Percentiles rank a stretch among this genome's conserved stretches.
Evolutionary conservation across 805 yeast genomes (phyloP).

Genomic region (Candida chauliodis): DNA sequence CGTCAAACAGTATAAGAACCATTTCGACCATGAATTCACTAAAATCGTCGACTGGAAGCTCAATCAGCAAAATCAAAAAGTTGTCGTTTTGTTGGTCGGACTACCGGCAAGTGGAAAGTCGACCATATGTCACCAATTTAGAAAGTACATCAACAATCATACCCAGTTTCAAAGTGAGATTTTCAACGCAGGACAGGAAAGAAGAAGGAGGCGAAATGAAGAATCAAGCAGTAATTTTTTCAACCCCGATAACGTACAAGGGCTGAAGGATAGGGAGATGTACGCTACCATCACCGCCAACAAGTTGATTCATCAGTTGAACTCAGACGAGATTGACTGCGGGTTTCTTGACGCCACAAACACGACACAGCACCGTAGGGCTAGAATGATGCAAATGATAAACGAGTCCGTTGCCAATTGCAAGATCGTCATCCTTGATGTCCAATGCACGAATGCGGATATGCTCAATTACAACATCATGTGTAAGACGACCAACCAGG

Average conservation of each 20-base stretch:
- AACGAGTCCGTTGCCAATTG: conserved; percentile 15
- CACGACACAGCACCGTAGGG: conserved; percentile 33
- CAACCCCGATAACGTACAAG: conserved; percentile 31
- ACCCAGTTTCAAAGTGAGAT: conserved; percentile 24
- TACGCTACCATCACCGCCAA: conserved; percentile 34
- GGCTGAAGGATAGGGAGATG: conserved; percentile 29
- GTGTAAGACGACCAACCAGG: conserved; percentile 60
- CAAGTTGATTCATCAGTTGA: conserved; percentile 28
- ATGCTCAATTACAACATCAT: conserved; percentile 59
- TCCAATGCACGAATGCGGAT: conserved; percentile 51
- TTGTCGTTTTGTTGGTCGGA: conserved; percentile 31
- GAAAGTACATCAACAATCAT: conserved; percentile 22
- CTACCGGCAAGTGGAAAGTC: conserved; percentile 43
- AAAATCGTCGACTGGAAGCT: conserved; percentile 3
- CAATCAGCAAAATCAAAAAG: conserved; percentile 3
- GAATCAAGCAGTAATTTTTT: conserved; percentile 35
- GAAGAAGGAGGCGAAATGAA: conserved; percentile 24
- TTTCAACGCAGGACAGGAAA: conserved; percentile 52
- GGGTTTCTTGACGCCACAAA: conserved; percentile 45
- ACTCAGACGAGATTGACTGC: conserved; percentile 22
- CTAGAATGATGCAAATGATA: conserved; percentile 25
- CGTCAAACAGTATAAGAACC: background rate
- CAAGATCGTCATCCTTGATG: conserved; percentile 54
- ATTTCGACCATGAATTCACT: conserved; percentile 7
- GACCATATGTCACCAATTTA: conserved; percentile 33